phyloP scores from a whole-genome alignment of 495 filamentous ascomycete species.

The Penicillium flavigenum region DNA sequence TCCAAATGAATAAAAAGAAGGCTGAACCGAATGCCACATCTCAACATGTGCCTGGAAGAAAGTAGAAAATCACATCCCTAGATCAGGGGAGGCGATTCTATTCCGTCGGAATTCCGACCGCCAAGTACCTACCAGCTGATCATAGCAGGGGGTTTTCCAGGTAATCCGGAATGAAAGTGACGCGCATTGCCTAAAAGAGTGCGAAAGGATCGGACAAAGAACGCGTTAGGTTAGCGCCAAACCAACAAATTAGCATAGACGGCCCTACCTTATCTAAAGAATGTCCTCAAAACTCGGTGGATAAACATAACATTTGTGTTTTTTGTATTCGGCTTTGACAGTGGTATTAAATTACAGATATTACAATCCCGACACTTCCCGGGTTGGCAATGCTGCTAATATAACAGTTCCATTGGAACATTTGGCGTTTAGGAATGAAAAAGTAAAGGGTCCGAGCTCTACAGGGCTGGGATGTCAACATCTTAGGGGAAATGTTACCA shows the following conservation, averaged over 20 bases:
- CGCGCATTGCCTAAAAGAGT: background rate
- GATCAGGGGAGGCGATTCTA: background rate
- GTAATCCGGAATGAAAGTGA: background rate
- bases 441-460: background rate
- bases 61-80: background rate
- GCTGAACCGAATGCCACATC: background rate
- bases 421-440: background rate
- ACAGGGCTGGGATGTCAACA: background rate
- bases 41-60: background rate
- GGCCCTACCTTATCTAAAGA: background rate
- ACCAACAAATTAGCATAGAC: background rate
- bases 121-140: background rate
- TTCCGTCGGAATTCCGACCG: background rate
- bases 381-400: background rate
- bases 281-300: background rate
- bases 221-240: background rate
- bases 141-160: background rate
- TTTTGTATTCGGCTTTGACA: background rate
- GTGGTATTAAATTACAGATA: background rate
- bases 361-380: background rate
- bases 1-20: background rate
- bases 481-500: constrained; percentile 3
- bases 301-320: background rate
- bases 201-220: background rate
- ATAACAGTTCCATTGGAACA: background rate